Evolutionary conservation across 2,329 filamentous ascomycete genomes (phyloP), one percentile per base, ranked within the genome.

Genomic region (Diaporthe vexans): DNA sequence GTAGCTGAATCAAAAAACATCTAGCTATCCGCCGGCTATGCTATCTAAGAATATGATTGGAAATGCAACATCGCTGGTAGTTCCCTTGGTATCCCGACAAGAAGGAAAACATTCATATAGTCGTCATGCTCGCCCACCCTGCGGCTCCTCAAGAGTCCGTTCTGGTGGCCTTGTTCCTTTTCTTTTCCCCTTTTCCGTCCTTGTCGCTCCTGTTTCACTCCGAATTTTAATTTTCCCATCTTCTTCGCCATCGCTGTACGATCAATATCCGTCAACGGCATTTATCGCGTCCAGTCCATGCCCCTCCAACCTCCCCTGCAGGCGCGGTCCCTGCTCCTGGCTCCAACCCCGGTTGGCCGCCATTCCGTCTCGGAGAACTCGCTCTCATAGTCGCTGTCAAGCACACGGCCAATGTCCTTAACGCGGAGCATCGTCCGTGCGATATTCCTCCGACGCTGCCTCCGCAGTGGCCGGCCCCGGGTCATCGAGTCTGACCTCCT

Each of bases 381-480:
- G 48, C 67, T 58, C 4, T 73, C 54, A 17, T 68, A 57, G 69
- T 56, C 35, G 58, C 43, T 26, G 46, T 59, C 58, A 21, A 17
- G 52, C 29, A 61, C 40, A 13, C 65, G 59, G 43, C 54, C 37
- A 9, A 51, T 10, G 5, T 59, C 43, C 33, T 40, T 73, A 54
- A 74, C 52, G 26, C 73, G 73, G 19, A 74, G 61, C n/a, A 67
- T 26, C 17, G 73, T 67, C 37, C 54, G 57, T n/a, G 73, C 43
- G 11, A 48, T 40, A 9, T 73, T 51, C 37, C 70, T 68, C 61
- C 67, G 67, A 5, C 51, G 40, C 54, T 67, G 52, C 65, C 74
- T 74, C 72, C 74, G 74, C 59, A 74, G 72, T 51, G 74, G 61
- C 11, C 74, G 72, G 13, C 74, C 74, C n/a, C 74, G 57, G 1